Percentiles rank a stretch among this genome's conserved stretches.
Evolutionary conservation across 2,329 filamentous ascomycete species (phyloP).

Genomic region (Ophiostoma australiae): DNA sequence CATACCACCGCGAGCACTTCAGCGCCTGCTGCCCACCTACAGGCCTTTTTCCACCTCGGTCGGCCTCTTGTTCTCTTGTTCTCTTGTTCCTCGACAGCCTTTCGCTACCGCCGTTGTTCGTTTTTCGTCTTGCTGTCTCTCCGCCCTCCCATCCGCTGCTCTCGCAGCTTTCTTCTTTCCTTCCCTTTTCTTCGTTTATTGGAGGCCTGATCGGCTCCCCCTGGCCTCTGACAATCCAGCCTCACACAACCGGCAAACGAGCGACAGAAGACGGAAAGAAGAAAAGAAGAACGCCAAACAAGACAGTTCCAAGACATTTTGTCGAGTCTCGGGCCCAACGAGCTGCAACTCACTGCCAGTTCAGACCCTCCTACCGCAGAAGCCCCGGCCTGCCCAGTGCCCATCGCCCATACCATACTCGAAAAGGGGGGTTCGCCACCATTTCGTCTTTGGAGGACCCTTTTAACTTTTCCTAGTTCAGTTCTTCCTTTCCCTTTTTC

Average conservation of each 20-base stretch:
- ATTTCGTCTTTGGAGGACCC: not conserved
- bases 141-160: not conserved
- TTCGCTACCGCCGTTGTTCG: not conserved
- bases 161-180: not conserved
- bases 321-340: not conserved
- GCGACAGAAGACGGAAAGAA: not conserved
- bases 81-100: not conserved
- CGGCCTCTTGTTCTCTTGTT: not conserved
- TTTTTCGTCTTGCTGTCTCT: not conserved
- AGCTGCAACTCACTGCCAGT: slow-evolving; percentile 54
- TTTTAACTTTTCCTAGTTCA: slow-evolving; percentile 8
- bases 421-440: slow-evolving; percentile 15
- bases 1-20: not conserved
- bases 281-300: not conserved
- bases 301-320: slow-evolving; percentile 9
- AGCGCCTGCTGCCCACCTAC: not conserved
- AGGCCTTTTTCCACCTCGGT: not conserved
- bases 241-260: not conserved
- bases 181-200: not conserved
- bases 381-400: slow-evolving; percentile 10
- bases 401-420: slow-evolving; percentile 6
- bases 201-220: slow-evolving; percentile 1
- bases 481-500: slow-evolving; percentile 11
- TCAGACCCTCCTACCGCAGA: slow-evolving; percentile 47
- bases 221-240: not conserved